Conservation (phyloP, 148 eudicot genomes). For the Amaranthus cruentus region DNA sequence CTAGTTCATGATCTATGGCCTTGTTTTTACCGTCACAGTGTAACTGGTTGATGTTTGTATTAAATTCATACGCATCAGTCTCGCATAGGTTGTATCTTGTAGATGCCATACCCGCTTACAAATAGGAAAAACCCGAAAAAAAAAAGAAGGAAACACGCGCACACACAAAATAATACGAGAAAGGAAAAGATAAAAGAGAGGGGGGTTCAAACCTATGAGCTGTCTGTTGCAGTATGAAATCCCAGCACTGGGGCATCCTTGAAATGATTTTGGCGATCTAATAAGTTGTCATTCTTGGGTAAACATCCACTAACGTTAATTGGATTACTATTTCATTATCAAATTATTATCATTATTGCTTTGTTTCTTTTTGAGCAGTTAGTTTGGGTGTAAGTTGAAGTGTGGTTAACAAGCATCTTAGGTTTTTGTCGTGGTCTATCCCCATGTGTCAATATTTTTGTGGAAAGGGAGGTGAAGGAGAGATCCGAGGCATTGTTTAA, state of each 20-base stretch:
- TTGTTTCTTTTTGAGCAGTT: slow-evolving; percentile 7
- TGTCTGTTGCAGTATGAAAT: background rate
- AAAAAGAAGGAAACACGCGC: too few species aligned
- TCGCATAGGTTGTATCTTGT: background rate
- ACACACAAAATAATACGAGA: too few species aligned
- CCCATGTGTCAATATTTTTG: background rate
- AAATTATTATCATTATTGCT: background rate
- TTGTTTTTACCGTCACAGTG: background rate
- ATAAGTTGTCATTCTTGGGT: slow-evolving; percentile 11
- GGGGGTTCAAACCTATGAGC: background rate
- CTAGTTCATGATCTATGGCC: background rate
- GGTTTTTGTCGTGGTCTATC: slow-evolving; percentile 13
- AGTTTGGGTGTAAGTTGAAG: background rate
- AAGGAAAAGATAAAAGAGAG: background rate
- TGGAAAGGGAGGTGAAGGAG: too few species aligned
- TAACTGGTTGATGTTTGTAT: too few species aligned
- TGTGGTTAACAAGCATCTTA: background rate
- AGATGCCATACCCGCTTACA: too few species aligned
- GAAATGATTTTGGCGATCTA: slow-evolving; percentile 14
- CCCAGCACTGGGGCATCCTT: slow-evolving; percentile 11
- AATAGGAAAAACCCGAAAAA: too few species aligned
- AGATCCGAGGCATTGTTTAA: too few species aligned
- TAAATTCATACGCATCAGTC: too few species aligned
- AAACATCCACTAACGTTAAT: slow-evolving; percentile 21
- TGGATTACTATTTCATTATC: slow-evolving; percentile 6